Conservation (phyloP, 371 early-diverging fungal species). For the Phascolomyces articulosus region DNA sequence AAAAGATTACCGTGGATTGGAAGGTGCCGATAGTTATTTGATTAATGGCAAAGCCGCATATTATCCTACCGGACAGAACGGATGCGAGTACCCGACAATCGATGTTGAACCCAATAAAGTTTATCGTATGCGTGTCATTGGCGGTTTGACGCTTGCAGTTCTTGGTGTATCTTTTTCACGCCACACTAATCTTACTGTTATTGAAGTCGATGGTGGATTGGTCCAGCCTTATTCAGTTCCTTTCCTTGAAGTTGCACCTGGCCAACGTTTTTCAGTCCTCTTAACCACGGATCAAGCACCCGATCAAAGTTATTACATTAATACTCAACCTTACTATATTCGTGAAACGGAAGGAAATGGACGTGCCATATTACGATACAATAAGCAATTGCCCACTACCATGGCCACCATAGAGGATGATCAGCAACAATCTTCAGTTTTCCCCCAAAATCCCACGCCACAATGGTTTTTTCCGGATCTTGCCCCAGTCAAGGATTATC, state of each 20-base stretch:
- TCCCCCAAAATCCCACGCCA: background rate
- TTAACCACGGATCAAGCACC: constrained; percentile 21
- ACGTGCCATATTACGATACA: constrained; percentile 9
- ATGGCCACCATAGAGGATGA: background rate
- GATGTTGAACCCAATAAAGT: constrained; percentile 29
- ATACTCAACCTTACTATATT: background rate
- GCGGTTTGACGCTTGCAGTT: constrained; percentile 34
- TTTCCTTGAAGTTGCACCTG: constrained; percentile 37
- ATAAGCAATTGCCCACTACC: background rate
- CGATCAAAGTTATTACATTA: constrained; percentile 9
- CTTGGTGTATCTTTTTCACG: constrained; percentile 31
- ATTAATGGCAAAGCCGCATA: constrained; percentile 44
- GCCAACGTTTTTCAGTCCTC: constrained; percentile 45
- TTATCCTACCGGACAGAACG: background rate
- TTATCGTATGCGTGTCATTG: constrained; percentile 46
- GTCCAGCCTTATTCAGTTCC: constrained; percentile 31
- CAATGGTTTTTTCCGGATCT: constrained; percentile 20
- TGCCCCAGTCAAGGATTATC: background rate
- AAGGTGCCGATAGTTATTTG: constrained; percentile 38
- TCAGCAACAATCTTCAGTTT: background rate
- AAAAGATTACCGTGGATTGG: constrained; percentile 24
- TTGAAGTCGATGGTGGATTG: constrained; percentile 45
- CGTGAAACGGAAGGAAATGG: constrained; percentile 5
- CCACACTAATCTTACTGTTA: constrained; percentile 37
- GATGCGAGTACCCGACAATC: constrained; percentile 30